Evolutionary conservation across 2,329 filamentous ascomycete species (phyloP), one percentile per base, ranked within the genome.

Genomic region (Colletotrichum aenigma): DNA sequence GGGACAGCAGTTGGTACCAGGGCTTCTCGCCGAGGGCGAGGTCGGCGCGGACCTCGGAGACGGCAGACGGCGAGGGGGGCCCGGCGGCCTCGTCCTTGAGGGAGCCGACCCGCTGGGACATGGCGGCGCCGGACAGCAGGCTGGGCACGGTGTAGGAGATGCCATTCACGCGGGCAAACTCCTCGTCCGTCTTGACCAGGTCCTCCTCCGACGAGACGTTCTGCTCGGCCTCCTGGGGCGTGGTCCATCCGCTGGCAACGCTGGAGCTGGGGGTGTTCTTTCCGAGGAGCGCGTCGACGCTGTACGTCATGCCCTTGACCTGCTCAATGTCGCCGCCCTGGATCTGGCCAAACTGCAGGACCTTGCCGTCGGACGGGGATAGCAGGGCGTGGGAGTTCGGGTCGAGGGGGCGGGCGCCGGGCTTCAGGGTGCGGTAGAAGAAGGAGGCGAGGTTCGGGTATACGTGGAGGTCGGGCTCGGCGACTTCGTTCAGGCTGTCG

Each of bases 301-400:
- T 98, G 86, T 99, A 99, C 1, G 97, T 99, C 90, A 99, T 97
- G 76, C 97, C 97, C 86, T 99, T 99, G 78, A 99, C 96, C 86
- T 99, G 97, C 84, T 99, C 97, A 58, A 99, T 97, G 81, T 98
- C 95, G 64, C 96, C 96, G 80, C 96, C 93, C 81, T 97, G 94
- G 73, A 99, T 98, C 79, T 93, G 93, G 13, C 97, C 97, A 80
- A 96, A 98, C 81, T 98, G 96, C 30, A 99, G 91, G 61, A 99
- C 91, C 78, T 94, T 94, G 62, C 97, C 97, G 83, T 99, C 97
- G 7, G 97, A 92, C 1, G 97, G 97, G 1, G 95, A 97, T 9
- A 98, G 87, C 7, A 99, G 87, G 12, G 95, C 94, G 81, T 94
- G 93, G 2, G 91, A 91, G 79, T 96, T 92, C 3, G 95, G 92